A percentile compares a stretch with the other conserved stretches of the same genome.
These are phyloP conservation scores for Penicillium sp. DNA, from an alignment of 2,329 filamentous ascomycete species.

Conservation along the genomic window DNA sequence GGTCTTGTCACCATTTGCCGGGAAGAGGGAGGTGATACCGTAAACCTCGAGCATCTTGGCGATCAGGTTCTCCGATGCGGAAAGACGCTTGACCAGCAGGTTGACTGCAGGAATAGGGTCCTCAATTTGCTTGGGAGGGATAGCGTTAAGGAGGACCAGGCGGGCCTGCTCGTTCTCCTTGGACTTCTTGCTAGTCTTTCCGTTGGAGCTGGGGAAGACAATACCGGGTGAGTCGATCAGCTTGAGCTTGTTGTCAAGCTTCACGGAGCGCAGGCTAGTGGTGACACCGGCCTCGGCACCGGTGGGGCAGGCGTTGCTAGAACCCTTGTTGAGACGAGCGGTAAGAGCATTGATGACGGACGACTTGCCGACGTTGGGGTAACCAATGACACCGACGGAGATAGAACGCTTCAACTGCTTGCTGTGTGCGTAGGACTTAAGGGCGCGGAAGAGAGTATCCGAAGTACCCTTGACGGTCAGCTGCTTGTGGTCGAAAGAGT, in stretches of 20 bases:
- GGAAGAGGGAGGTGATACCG: slow-evolving; percentile 76
- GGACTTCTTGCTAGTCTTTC: slow-evolving; percentile 56
- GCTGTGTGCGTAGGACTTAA: slow-evolving; percentile 83
- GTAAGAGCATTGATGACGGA: slow-evolving; percentile 94
- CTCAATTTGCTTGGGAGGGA: slow-evolving; percentile 91
- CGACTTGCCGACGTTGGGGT: slow-evolving; percentile 94
- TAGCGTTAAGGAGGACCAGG: slow-evolving; percentile 82
- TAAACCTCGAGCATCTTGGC: slow-evolving; percentile 81
- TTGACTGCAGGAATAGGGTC: slow-evolving; percentile 87
- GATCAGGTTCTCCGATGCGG: slow-evolving; percentile 70
- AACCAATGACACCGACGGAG: slow-evolving; percentile 90
- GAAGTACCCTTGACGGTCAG: slow-evolving; percentile 85
- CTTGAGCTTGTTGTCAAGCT: slow-evolving; percentile 91
- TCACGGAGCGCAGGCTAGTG: slow-evolving; percentile 82
- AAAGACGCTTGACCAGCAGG: slow-evolving; percentile 79
- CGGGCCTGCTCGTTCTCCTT: slow-evolving; percentile 73
- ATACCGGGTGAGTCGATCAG: slow-evolving; percentile 93
- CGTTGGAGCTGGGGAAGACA: slow-evolving; percentile 72
- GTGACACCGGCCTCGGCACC: slow-evolving; percentile 92
- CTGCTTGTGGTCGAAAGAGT: slow-evolving; percentile 89
- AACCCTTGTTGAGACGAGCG: slow-evolving; percentile 67
- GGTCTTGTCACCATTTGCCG: slow-evolving; percentile 70
- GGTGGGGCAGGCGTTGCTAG: slow-evolving; percentile 72
- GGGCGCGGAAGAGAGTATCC: slow-evolving; percentile 78
- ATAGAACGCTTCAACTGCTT: slow-evolving; percentile 86